Evolutionary conservation across 78 protist species (phyloP).

Genomic region (Dictyostelium capitatum): DNA sequence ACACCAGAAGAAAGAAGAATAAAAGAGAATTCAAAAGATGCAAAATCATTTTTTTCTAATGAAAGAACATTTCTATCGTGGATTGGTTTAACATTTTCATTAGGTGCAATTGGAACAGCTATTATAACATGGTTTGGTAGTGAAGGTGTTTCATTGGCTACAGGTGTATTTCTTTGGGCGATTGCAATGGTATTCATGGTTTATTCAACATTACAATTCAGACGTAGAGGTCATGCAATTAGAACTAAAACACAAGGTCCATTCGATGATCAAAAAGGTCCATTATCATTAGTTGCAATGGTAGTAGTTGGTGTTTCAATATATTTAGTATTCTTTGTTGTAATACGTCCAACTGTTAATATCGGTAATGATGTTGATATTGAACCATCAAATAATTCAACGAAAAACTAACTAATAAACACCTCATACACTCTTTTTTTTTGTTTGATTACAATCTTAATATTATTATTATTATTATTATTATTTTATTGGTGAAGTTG

Average conservation of each 20-base stretch:
- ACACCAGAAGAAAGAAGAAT: constrained; percentile 80
- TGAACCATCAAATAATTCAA: background rate
- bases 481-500: too few species aligned
- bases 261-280: constrained; percentile 80
- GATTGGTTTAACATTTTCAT: constrained; percentile 64
- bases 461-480: too few species aligned
- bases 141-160: constrained; percentile 75
- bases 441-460: too few species aligned
- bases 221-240: constrained; percentile 69
- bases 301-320: constrained; percentile 73
- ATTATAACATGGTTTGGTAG: constrained; percentile 76
- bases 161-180: constrained; percentile 65
- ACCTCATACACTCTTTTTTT: too few species aligned
- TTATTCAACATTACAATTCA: constrained; percentile 59
- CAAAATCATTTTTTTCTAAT: constrained; percentile 75
- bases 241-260: constrained; percentile 77
- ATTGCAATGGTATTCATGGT: constrained; percentile 56
- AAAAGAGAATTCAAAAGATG: constrained; percentile 71
- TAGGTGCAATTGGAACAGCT: constrained; percentile 79
- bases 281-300: constrained; percentile 57
- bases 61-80: constrained; percentile 74
- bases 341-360: constrained; percentile 55
- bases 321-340: constrained; percentile 75
- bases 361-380: background rate
- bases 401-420: background rate